These are phyloP conservation scores for Zalerion maritima DNA, from an alignment of 495 filamentous ascomycete genomes.

Conservation along the genomic window DNA sequence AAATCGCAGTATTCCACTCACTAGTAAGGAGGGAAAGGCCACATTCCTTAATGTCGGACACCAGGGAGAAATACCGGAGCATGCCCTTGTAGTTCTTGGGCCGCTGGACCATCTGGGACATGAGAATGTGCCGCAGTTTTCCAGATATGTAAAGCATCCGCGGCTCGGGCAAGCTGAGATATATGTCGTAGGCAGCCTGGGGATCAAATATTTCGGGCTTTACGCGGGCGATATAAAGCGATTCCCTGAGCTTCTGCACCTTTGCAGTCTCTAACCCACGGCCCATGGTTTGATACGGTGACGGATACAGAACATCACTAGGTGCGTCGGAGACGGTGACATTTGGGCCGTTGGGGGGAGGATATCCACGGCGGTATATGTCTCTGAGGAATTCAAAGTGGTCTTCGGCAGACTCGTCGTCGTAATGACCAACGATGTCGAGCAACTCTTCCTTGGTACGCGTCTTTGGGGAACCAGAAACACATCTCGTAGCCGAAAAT, in stretches of 20 bases:
- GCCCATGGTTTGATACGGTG: conserved; percentile 16
- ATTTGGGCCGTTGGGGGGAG: conserved; percentile 23
- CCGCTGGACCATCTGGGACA: conserved; percentile 49
- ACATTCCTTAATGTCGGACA: conserved; percentile 65
- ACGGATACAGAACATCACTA: conserved; percentile 32
- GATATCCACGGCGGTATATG: conserved; percentile 33
- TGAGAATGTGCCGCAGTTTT: conserved; percentile 43
- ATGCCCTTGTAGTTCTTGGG: conserved; percentile 42
- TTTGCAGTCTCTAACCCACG: conserved; percentile 9
- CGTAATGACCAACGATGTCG: conserved; percentile 32
- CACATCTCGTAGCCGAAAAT: no score
- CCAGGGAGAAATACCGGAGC: conserved; percentile 66
- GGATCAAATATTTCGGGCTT: conserved; percentile 17
- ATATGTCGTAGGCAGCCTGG: conserved; percentile 27
- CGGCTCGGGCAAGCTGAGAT: conserved; percentile 35
- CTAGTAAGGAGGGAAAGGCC: conserved; percentile 44
- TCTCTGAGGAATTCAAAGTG: conserved; percentile 28
- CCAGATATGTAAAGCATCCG: conserved; percentile 50
- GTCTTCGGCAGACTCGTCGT: conserved; percentile 29
- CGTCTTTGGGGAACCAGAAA: conserved; percentile 1
- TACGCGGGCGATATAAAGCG: conserved; percentile 16
- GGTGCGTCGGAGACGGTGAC: conserved; percentile 27
- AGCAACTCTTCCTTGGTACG: conserved; percentile 26
- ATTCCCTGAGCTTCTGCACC: conserved; percentile 18
- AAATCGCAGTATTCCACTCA: conserved; percentile 75